Base-by-base conservation (phyloP, 352 stramenopile species). In the Paralagenidium karlingii region DNA sequence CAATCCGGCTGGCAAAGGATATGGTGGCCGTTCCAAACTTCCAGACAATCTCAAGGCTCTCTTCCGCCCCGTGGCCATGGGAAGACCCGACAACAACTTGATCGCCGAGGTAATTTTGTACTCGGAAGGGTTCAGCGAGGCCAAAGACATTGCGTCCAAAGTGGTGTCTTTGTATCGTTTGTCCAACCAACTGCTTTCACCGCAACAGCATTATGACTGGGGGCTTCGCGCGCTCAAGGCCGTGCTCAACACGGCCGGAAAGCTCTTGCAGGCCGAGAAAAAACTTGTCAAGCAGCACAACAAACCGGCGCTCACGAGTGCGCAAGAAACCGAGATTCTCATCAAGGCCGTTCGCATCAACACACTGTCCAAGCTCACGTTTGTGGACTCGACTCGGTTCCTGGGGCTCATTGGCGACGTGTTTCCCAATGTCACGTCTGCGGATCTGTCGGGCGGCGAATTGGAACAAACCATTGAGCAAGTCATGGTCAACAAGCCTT, bases 341-440 rank as follows among this genome's bases (percentile, higher is more conserved):
- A 96, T 97, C 63, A 95, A 97, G 51, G 90, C 91, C 5, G 79
- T 98, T 24, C 77, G 90, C 3, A 92, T 97, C 29, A 97, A 97
- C 57, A 97, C 88, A 15, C 55, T 97, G 4, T 96, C 86, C 1
- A 98, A 98, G 64, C 75, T 98, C 31, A 97, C 87, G 4, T 96
- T 94, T 36, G 68, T 69, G 15, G 92, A 98, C 52, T 87, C 85
- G 10, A 64, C 58, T 1, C 65, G 74, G 0, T 98, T 98, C 43
- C 47, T 96, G 5, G 79, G 73, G 7, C 64, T 98, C 2, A 96
- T 97, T 37, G 68, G 77, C 5, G 92, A 98, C 38, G 76, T 98
- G 0, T 98, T 98, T 42, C 88, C 86, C 0, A 87, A 87, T 5
- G 73, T 93, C 0, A 68, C 68, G 6, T 93, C 69, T 0, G 57